Conservation (phyloP, 2,329 filamentous ascomycete species). For the Capronia coronata region DNA sequence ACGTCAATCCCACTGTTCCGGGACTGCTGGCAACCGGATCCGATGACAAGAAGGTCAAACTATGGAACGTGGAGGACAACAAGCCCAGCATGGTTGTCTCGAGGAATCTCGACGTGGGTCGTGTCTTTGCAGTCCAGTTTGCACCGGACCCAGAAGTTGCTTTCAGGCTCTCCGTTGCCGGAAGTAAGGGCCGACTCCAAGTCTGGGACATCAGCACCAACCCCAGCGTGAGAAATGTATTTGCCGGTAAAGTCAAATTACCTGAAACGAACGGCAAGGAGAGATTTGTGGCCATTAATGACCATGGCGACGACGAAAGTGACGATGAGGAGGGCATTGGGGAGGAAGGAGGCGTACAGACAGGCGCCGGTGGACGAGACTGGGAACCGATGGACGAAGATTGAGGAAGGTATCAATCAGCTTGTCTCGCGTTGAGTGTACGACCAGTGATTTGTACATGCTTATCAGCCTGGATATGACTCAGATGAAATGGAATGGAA, state of each 20-base stretch:
- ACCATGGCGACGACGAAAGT: constrained; percentile 56
- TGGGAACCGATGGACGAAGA: constrained; percentile 54
- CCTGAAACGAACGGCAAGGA: constrained; percentile 59
- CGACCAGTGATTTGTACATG: too few relatives aligned
- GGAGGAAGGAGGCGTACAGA: constrained; percentile 37
- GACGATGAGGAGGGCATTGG: constrained; percentile 53
- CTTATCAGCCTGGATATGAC: too few relatives aligned
- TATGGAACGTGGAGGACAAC: constrained; percentile 80
- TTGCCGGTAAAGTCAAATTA: constrained; percentile 63
- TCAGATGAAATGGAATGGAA: too few relatives aligned
- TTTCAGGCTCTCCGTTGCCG: constrained; percentile 86
- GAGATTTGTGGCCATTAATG: constrained; percentile 64
- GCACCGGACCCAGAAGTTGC: constrained; percentile 85
- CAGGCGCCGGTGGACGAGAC: constrained; percentile 40
- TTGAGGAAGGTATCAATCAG: constrained; percentile 26
- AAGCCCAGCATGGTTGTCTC: constrained; percentile 87
- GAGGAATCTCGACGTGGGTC: constrained; percentile 86
- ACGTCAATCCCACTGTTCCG: constrained; percentile 81
- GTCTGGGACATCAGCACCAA: constrained; percentile 98
- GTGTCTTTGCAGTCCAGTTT: constrained; percentile 86
- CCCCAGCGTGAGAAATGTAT: constrained; percentile 72
- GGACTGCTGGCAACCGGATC: constrained; percentile 92
- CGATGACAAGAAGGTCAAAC: constrained; percentile 88
- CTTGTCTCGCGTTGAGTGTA: too few relatives aligned
- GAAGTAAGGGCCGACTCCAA: constrained; percentile 85